Percentiles rank a stretch among this genome's conserved stretches.
phyloP scores from a whole-genome alignment of 1,284 basidiomycete species.

The Cutaneotrichosporon curvatum region DNA sequence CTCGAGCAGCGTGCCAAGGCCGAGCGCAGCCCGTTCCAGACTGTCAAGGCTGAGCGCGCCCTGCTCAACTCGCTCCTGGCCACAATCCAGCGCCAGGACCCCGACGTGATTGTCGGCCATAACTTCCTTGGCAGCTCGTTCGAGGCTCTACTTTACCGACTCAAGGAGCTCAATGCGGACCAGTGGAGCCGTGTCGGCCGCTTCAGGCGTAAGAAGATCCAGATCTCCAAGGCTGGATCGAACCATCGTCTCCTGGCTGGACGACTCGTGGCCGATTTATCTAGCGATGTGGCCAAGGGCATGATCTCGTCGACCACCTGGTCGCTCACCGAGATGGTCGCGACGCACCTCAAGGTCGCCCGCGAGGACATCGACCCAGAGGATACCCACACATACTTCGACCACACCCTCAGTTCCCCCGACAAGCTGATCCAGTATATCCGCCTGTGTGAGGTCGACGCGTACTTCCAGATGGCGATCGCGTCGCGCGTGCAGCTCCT shows the following conservation, averaged over 20 bases:
- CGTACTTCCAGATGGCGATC: slow-evolving; percentile 94
- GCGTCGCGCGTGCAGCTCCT: slow-evolving; percentile 82
- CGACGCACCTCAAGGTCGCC: slow-evolving; percentile 74
- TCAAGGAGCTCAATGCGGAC: slow-evolving; percentile 81
- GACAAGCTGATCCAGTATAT: slow-evolving; percentile 80
- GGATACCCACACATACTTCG: slow-evolving; percentile 86
- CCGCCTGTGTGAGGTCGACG: slow-evolving; percentile 84
- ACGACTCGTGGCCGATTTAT: slow-evolving; percentile 82
- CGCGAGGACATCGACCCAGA: slow-evolving; percentile 93
- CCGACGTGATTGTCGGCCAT: slow-evolving; percentile 90
- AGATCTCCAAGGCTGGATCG: slow-evolving; percentile 71
- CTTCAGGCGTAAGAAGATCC: slow-evolving; percentile 62
- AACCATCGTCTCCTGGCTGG: slow-evolving; percentile 81
- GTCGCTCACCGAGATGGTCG: slow-evolving; percentile 96
- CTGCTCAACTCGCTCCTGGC: slow-evolving; percentile 77
- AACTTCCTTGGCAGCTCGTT: slow-evolving; percentile 88
- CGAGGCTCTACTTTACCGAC: slow-evolving; percentile 83
- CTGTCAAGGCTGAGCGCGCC: slow-evolving; percentile 75
- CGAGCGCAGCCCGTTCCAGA: slow-evolving; percentile 64
- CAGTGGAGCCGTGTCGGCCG: slow-evolving; percentile 92
- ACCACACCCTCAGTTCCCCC: slow-evolving; percentile 69
- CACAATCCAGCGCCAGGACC: slow-evolving; percentile 77
- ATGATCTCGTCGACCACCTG: slow-evolving; percentile 95
- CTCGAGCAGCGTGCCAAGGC: slow-evolving; percentile 66
- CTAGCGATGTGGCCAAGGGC: slow-evolving; percentile 89